Conservation (phyloP, 306 rosid genomes). For the Argentina anserina region DNA sequence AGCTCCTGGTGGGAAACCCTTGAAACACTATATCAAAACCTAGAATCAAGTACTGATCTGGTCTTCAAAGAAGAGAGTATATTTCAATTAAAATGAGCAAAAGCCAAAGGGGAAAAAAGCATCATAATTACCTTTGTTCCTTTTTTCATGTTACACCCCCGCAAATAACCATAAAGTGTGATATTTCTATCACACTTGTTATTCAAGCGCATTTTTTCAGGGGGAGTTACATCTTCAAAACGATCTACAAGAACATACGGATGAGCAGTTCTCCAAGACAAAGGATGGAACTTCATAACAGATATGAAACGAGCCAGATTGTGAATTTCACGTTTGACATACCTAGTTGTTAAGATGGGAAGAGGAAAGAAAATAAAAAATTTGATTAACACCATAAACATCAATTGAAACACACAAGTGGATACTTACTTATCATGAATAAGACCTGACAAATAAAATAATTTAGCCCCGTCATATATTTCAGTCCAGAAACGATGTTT, state of each 20-base stretch:
- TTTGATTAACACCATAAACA: not conserved
- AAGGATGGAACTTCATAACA: slow-evolving; percentile 91
- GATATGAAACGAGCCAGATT: slow-evolving; percentile 93
- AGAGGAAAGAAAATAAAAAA: not conserved
- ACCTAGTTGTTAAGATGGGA: slow-evolving; percentile 44
- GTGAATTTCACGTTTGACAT: slow-evolving; percentile 80
- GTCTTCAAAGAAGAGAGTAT: not conserved
- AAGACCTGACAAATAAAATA: slow-evolving; percentile 91
- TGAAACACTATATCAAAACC: not conserved
- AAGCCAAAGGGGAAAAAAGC: not conserved
- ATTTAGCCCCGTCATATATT: slow-evolving; percentile 86
- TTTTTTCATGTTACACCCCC: slow-evolving; percentile 84
- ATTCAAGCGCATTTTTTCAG: slow-evolving; percentile 61
- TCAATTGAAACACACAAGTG: not conserved
- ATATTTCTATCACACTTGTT: slow-evolving; percentile 78
- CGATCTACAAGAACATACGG: slow-evolving; percentile 90
- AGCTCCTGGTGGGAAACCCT: slow-evolving; percentile 2
- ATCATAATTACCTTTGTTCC: slow-evolving; percentile 61
- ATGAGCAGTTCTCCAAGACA: slow-evolving; percentile 84
- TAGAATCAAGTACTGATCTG: not conserved
- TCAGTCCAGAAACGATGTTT: slow-evolving; percentile 95
- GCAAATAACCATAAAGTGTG: slow-evolving; percentile 86
- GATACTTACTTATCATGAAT: slow-evolving; percentile 79
- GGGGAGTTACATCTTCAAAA: slow-evolving; percentile 92
- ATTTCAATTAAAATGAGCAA: not conserved